phyloP scores from a whole-genome alignment of 192 early-diverging fungal genomes.

The Rhizophlyctis rosea region DNA sequence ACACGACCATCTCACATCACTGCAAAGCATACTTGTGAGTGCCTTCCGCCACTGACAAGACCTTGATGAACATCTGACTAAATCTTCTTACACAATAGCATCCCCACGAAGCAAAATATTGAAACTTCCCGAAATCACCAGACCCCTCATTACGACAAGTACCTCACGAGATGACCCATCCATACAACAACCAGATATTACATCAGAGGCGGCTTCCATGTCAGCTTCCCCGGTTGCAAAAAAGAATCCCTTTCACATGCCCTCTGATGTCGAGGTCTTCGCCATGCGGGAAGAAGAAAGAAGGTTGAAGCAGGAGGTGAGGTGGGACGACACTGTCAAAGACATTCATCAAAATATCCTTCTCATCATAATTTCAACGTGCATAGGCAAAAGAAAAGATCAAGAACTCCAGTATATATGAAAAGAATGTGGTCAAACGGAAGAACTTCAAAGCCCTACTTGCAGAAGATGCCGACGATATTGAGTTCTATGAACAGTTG shows the following conservation, averaged over 20 bases:
- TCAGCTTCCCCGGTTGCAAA: not conserved
- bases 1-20: not conserved
- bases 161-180: not conserved
- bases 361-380: not conserved
- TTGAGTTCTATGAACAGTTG: constrained; percentile 46
- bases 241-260: constrained; percentile 53
- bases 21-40: not conserved
- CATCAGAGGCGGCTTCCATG: not conserved
- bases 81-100: constrained; percentile 12
- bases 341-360: not conserved
- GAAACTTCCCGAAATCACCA: constrained; percentile 47
- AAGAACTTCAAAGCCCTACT: constrained; percentile 56
- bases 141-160: not conserved
- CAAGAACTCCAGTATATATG: constrained; percentile 44
- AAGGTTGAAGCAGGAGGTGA: constrained; percentile 39
- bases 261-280: constrained; percentile 54
- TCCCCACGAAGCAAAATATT: constrained; percentile 44
- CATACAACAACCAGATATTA: constrained; percentile 2
- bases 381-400: constrained; percentile 41
- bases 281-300: constrained; percentile 50
- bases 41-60: not conserved
- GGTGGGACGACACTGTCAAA: not conserved
- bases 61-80: not conserved
- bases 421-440: constrained; percentile 42
- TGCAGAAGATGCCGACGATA: constrained; percentile 53